Evolutionary conservation across 163 green algal genomes (phyloP).

Genomic region (Dunaliella salina): DNA sequence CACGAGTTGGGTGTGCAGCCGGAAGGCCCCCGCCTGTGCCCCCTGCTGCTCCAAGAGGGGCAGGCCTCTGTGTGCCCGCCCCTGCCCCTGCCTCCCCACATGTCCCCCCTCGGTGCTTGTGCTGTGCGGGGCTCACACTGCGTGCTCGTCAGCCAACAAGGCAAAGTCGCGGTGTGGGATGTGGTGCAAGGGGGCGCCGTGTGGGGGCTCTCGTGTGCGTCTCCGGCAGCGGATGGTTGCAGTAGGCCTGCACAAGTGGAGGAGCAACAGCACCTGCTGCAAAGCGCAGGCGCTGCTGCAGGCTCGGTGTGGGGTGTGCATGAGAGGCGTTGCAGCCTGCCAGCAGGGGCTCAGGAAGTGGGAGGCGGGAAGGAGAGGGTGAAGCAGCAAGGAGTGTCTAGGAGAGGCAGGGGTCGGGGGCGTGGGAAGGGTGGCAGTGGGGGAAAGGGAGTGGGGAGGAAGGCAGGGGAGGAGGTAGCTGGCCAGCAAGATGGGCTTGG

Average conservation of each 20-base stretch:
- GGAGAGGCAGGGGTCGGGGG: neutral
- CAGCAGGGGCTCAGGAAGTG: neutral
- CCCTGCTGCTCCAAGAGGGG: neutral
- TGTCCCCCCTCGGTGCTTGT: neutral
- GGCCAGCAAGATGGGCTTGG: no score
- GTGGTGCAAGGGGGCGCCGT: neutral
- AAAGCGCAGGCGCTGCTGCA: no score
- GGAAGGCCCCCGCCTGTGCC: neutral
- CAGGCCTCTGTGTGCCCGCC: neutral
- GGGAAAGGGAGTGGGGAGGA: neutral
- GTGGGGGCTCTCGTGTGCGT: neutral
- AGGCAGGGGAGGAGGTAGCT: neutral
- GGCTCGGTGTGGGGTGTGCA: no score
- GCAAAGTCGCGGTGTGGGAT: slow-evolving; percentile 1
- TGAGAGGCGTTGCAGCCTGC: no score
- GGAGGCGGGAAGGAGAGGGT: neutral
- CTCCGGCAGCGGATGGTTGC: no score
- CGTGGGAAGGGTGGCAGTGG: neutral
- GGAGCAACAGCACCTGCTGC: neutral
- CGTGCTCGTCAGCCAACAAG: neutral
- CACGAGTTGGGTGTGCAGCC: no score
- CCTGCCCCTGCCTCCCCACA: neutral
- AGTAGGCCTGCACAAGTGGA: no score
- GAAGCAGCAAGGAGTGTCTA: neutral
- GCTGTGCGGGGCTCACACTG: neutral